phyloP scores from a whole-genome alignment of 1,284 basidiomycete species.

The Laetiporus sulphureus region DNA sequence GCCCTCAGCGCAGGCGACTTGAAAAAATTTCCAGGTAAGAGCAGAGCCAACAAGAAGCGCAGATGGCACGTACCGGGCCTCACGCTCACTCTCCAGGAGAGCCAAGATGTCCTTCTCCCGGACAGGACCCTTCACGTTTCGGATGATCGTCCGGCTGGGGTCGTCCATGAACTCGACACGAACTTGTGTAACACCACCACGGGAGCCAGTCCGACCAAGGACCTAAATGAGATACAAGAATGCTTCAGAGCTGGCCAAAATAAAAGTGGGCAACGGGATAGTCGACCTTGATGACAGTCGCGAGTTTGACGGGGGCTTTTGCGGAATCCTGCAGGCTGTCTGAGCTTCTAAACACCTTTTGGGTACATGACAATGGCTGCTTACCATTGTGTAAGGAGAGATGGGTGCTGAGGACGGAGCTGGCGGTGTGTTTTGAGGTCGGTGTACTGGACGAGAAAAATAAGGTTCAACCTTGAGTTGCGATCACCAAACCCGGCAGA shows the following conservation, averaged over 20 bases:
- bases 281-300: slow-evolving; percentile 88
- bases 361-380: no score
- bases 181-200: slow-evolving; percentile 99
- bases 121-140: slow-evolving; percentile 99
- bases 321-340: slow-evolving; percentile 63
- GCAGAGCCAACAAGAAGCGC: slow-evolving; percentile 6
- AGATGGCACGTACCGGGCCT: slow-evolving; percentile 82
- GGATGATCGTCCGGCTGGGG: slow-evolving; percentile 92
- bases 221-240: slow-evolving; percentile 47
- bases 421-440: slow-evolving; percentile 20
- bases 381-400: slow-evolving; percentile 20
- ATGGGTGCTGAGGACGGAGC: slow-evolving; percentile 18
- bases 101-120: slow-evolving; percentile 96
- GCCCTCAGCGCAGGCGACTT: slow-evolving; percentile 37
- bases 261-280: background rate
- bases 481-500: slow-evolving; percentile 16
- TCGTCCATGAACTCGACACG: slow-evolving; percentile 99
- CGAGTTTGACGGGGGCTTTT: slow-evolving; percentile 92
- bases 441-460: slow-evolving; percentile 23
- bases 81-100: slow-evolving; percentile 97
- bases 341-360: no score
- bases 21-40: slow-evolving; percentile 1
- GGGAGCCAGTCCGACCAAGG: slow-evolving; percentile 97
- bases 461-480: slow-evolving; percentile 20
- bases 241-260: slow-evolving; percentile 5